Evolutionary conservation across 108 stramenopile species (phyloP), one percentile per base, ranked within the genome.

Genomic region (Skeletonema menzelii): DNA sequence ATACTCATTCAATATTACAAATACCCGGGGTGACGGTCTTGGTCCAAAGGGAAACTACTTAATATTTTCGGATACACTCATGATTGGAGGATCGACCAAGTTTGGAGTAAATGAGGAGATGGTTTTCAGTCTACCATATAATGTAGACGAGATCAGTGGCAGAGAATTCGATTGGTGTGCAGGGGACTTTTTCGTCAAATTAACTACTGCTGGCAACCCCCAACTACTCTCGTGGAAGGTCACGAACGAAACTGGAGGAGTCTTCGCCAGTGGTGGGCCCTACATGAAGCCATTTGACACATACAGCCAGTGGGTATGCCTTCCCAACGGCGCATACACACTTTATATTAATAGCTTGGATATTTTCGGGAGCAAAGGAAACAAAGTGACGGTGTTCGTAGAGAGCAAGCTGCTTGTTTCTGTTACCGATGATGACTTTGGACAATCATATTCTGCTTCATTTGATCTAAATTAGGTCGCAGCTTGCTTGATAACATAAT

Each of bases 11-110:
- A 53, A 53, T 53, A 53, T 53, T 10, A 53, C 49, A 53, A 53
- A 53, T 17, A 53, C 49, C 1, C 22, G 49, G 1, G 49, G 49
- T 2, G 49, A 53, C n/a, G 49, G 49, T 20, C 49, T 53, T 10
- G 49, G 49, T 53, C 49, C 49, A 17, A 53, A 53, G 8, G 49
- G 49, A 22, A 53, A 53, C 49, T 53, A 53, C 49, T 53, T 53
- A 53, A 53, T 53, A 20, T 53, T 53, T 22, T 53, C 49, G 8
- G 49, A 53, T 22, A 8, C 49, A 22, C 49, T 53, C 20, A 53
- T 53, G 49, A 53, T 53, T 53, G 49, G 49, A 53, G 49, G 49
- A 53, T 53, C 49, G 19, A 53, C 49, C 8, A 53, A 53, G 49
- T 53, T 53, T 53, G 49, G 49, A 20, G 19, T 53, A 10, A 53